Conservation (phyloP, 371 early-diverging fungal species). For the Capillidium heterosporum region DNA sequence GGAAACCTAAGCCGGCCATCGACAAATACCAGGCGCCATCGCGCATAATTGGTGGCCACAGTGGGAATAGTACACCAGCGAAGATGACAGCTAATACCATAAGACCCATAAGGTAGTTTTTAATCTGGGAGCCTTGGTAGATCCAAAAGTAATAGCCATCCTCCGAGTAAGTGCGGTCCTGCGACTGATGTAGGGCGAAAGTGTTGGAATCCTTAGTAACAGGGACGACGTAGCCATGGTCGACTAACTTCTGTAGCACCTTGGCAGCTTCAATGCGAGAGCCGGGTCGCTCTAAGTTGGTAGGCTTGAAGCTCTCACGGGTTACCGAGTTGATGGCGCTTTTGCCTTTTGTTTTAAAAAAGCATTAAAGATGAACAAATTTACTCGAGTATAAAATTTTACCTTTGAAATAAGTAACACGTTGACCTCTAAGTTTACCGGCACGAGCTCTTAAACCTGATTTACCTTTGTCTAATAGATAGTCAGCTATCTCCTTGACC, state of each 20-base stretch:
- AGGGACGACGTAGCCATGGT: background rate
- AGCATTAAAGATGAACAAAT: background rate
- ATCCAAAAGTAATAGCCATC: conserved; percentile 91
- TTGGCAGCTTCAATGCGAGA: conserved; percentile 1
- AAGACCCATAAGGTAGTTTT: conserved; percentile 52
- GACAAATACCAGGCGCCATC: conserved; percentile 83
- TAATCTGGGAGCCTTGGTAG: conserved; percentile 74
- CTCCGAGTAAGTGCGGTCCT: conserved; percentile 18
- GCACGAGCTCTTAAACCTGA: conserved; percentile 61
- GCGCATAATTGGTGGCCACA: conserved; percentile 84
- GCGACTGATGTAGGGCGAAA: background rate
- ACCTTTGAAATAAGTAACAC: conserved; percentile 89
- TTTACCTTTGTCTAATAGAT: conserved; percentile 30
- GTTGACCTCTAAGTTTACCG: conserved; percentile 75
- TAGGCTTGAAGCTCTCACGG: background rate
- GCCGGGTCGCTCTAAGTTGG: background rate
- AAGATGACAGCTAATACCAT: conserved; percentile 60
- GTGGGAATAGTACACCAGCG: conserved; percentile 92
- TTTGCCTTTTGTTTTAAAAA: background rate
- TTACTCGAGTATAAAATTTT: conserved; percentile 4
- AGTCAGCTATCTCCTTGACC: conserved; percentile 36
- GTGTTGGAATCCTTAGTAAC: conserved; percentile 2
- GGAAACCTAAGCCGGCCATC: conserved; percentile 63
- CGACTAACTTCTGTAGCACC: background rate
- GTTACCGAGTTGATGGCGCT: background rate